Base-by-base conservation (phyloP, 2,329 filamentous ascomycete genomes). In the Alternaria hordeiaustralica region DNA sequence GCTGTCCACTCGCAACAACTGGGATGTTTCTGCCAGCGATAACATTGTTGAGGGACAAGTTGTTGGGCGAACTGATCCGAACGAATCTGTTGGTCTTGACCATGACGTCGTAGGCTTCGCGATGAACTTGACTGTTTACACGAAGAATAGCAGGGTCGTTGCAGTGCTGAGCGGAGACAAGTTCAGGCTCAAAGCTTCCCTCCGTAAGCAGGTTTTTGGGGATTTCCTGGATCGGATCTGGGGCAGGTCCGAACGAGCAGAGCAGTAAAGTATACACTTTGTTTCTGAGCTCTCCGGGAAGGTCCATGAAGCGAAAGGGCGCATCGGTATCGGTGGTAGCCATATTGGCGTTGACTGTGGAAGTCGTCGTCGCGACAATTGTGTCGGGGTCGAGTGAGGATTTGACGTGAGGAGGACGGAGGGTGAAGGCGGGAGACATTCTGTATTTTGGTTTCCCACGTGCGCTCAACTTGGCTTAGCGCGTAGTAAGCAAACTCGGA, bases 241-340 rank as follows among this genome's bases (percentile, higher is more conserved):
- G 36, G 36, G 36, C 3, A 1, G 36, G 36, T 41, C 36, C 36
- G 2, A 41, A 41, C n/a, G 36, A 41, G n/a, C 36, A 41, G 25
- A 49, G 15, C 3, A 28, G 55, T 58, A 71, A 11, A 67, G 64
- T 45, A 23, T 67, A 71, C 7, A 71, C 55, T 18, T 66, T 64
- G 26, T 69, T 53, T 6, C 68, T 58, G 6, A 69, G 60, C 20
- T 67, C 68, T 33, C 56, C 36, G 4, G 66, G 68, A 10, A 67
- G 50, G 20, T 65, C 61, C 26, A 55, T 47, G 49, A 71, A 69
- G 20, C 64, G 61, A 41, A 61, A 47, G 28, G 26, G 18, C n/a
- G 45, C 2, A 2, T 25, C 5, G 10, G 8, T 15, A 10, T 26
- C 45, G 8, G 45, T 15, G 8, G 21, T 26, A 26, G 21, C 45